Conservation (phyloP, 1,284 basidiomycete species). For the Ceratobasidium sp. region DNA sequence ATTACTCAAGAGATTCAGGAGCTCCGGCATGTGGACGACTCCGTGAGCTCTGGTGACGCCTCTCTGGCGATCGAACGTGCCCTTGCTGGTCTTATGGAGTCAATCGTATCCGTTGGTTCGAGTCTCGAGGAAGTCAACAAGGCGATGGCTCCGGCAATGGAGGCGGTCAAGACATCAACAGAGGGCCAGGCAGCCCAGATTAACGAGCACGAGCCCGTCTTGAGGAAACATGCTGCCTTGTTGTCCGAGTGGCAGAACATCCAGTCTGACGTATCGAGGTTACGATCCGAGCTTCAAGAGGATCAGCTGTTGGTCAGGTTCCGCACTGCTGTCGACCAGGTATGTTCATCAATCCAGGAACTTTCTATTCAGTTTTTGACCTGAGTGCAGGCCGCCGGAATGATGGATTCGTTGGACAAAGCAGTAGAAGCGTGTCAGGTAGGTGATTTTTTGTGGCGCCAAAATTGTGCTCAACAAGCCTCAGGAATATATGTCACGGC, state of each 20-base stretch:
- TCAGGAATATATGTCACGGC: constrained; percentile 78
- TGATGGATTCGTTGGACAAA: constrained; percentile 96
- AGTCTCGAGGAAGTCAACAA: constrained; percentile 72
- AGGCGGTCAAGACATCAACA: constrained; percentile 60
- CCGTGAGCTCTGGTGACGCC: constrained; percentile 53
- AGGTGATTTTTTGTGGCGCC: background rate
- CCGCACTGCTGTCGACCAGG: constrained; percentile 85
- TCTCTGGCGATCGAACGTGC: constrained; percentile 79
- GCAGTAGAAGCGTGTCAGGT: constrained; percentile 86
- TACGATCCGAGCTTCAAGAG: constrained; percentile 91
- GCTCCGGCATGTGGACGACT: constrained; percentile 73
- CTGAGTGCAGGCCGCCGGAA: constrained; percentile 72
- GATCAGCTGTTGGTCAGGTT: constrained; percentile 97
- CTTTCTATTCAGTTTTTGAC: background rate
- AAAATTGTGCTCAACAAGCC: background rate
- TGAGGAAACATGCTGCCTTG: constrained; percentile 74
- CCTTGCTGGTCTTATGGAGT: constrained; percentile 78
- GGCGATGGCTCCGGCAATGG: constrained; percentile 65
- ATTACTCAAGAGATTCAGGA: constrained; percentile 75
- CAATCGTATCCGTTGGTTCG: constrained; percentile 73
- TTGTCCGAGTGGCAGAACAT: constrained; percentile 79
- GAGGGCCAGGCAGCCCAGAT: constrained; percentile 2
- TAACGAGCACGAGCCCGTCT: constrained; percentile 60
- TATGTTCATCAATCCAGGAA: background rate
- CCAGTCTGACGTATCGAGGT: constrained; percentile 78